These are phyloP conservation scores for Chiua virens DNA, from an alignment of 768 basidiomycete genomes.

Conservation along the genomic window DNA sequence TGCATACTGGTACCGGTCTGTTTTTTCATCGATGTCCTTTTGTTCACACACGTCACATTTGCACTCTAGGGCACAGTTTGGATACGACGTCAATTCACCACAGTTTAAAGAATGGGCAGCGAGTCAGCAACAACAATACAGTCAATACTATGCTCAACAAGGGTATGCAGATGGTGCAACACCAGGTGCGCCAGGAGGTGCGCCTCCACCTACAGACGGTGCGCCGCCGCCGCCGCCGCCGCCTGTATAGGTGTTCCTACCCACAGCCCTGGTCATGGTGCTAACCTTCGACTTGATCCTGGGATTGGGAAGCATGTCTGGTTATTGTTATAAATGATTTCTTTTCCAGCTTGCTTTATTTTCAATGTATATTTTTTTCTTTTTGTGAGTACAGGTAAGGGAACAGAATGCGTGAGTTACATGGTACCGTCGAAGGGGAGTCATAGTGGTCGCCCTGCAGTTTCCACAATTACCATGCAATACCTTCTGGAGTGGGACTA, in stretches of 20 bases:
- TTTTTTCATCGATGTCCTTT: background rate
- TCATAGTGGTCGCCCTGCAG: no score
- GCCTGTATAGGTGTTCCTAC: constrained; percentile 19
- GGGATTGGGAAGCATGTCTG: background rate
- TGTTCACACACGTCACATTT: background rate
- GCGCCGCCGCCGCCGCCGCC: constrained; percentile 25
- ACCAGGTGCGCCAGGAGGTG: constrained; percentile 18
- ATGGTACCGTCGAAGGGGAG: no score
- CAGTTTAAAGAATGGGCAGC: constrained; percentile 84
- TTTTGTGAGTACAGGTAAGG: background rate
- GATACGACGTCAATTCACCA: constrained; percentile 80
- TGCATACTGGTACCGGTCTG: constrained; percentile 52
- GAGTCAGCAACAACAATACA: constrained; percentile 63
- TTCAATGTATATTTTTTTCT: constrained; percentile 31
- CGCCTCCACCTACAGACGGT: constrained; percentile 25
- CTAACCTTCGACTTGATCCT: background rate
- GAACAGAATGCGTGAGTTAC: no score
- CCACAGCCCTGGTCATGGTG: background rate
- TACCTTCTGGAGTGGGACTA: no score
- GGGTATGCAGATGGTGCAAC: constrained; percentile 38
- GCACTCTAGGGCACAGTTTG: constrained; percentile 69
- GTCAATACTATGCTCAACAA: constrained; percentile 68
- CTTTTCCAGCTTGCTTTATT: constrained; percentile 30
- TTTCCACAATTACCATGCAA: no score
- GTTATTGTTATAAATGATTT: constrained; percentile 20